Percentiles rank a stretch among this genome's conserved stretches.
phyloP scores from a whole-genome alignment of 2,329 filamentous ascomycete species.

The Pseudocercospora macadamiae region DNA sequence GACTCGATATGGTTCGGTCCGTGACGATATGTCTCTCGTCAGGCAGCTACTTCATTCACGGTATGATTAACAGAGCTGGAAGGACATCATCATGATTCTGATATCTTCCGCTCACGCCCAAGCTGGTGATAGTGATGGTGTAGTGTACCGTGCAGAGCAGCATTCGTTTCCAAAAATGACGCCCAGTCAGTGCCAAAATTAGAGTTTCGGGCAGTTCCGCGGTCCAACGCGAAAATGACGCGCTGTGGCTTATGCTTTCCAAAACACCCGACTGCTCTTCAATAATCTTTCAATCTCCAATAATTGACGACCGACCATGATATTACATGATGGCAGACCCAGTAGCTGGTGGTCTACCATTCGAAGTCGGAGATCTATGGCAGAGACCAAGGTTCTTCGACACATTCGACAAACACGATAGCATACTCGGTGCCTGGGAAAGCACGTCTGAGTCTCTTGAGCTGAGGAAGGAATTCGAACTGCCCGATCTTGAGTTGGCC shows the following conservation, averaged over 20 bases:
- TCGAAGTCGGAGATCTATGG: conserved; percentile 31
- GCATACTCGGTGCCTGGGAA: conserved; percentile 21
- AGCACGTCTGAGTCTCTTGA: conserved; percentile 2
- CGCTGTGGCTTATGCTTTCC: background rate
- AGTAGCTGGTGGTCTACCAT: conserved; percentile 26
- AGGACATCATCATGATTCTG: too few species aligned
- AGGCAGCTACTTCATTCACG: too few species aligned
- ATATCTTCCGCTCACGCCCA: too few species aligned
- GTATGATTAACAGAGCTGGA: too few species aligned
- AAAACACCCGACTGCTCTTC: background rate
- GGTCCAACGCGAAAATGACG: background rate
- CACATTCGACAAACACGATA: conserved; percentile 9
- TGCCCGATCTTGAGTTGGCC: conserved; percentile 16
- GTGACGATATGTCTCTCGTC: too few species aligned
- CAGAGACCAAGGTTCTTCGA: conserved; percentile 17
- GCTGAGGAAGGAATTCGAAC: background rate
- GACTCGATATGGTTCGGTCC: too few species aligned
- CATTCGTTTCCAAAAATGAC: too few species aligned
- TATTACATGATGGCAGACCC: too few species aligned
- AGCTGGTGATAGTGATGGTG: too few species aligned
- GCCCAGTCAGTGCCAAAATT: background rate
- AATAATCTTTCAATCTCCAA: too few species aligned
- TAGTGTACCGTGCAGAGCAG: too few species aligned
- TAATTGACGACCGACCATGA: too few species aligned
- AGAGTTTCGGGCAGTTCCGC: background rate